These are phyloP conservation scores for Flaveria linearis DNA, from an alignment of 129 eudicot species.

Conservation along the genomic window DNA sequence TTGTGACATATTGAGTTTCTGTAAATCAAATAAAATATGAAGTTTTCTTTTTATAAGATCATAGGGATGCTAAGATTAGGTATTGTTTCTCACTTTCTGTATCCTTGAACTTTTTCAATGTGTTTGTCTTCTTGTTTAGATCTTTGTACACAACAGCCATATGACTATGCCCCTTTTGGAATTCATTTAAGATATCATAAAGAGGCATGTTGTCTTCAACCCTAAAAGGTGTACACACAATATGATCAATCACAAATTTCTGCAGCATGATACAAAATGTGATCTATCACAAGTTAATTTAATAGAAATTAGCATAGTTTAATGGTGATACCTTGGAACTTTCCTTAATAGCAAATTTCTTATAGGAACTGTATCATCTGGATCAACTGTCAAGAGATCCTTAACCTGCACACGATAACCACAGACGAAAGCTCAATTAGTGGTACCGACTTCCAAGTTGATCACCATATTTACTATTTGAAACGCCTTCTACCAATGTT, in stretches of 20 bases:
- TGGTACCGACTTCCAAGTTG: not conserved
- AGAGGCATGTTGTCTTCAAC: conserved; percentile 92
- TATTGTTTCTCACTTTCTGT: conserved; percentile 45
- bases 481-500: no score
- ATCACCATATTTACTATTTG: conserved; percentile 3
- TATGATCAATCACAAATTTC: conserved; percentile 34
- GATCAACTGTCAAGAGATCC: conserved; percentile 83
- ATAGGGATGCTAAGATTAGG: not conserved
- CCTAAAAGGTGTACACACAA: conserved; percentile 43
- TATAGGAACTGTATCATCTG: conserved; percentile 75
- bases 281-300: not conserved
- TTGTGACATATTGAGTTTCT: conserved; percentile 42
- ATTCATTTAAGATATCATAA: conserved; percentile 91
- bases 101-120: conserved; percentile 36
- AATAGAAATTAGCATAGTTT: no score
- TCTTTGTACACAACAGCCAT: conserved; percentile 92
- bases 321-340: conserved; percentile 63
- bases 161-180: conserved; percentile 99
- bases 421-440: not conserved
- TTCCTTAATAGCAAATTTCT: conserved; percentile 82
- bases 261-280: not conserved
- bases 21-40: conserved; percentile 18
- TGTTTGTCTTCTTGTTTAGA: conserved; percentile 54
- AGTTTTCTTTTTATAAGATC: not conserved
- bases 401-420: conserved; percentile 60